These are phyloP conservation scores for Fistulifera solaris DNA, from an alignment of 108 stramenopile species.

Conservation along the genomic window DNA sequence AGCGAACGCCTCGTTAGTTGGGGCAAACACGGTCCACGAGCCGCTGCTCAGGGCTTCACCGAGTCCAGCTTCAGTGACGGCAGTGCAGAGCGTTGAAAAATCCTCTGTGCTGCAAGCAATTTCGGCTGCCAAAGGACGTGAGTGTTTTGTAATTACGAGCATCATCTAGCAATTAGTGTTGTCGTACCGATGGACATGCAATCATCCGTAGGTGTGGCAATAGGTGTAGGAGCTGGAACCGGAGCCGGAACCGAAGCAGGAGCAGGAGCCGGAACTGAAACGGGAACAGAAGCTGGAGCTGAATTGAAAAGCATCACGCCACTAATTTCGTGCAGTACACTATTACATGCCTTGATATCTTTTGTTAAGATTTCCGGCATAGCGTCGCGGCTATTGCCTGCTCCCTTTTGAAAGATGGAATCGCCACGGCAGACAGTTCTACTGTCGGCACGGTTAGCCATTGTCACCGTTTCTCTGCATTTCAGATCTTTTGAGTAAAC, in stretches of 20 bases:
- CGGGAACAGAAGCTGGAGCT: no score
- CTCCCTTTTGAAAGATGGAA: constrained; percentile 13
- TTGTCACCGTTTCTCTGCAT: constrained; percentile 19
- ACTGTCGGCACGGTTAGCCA: constrained; percentile 19
- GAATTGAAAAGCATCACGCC: constrained; percentile 1
- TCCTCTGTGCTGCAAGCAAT: constrained; percentile 8
- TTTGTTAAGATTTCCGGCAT: constrained; percentile 4
- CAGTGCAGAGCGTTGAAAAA: constrained; percentile 26
- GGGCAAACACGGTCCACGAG: constrained; percentile 24
- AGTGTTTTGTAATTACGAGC: no score
- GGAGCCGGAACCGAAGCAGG: no score
- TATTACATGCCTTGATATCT: constrained; percentile 4
- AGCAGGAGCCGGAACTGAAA: no score
- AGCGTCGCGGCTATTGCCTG: neutral
- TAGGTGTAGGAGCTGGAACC: no score
- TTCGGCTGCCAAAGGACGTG: constrained; percentile 10
- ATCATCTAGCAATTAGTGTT: no score
- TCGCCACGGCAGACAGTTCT: constrained; percentile 11
- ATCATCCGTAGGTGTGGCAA: no score
- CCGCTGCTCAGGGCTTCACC: constrained; percentile 13
- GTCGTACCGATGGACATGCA: no score
- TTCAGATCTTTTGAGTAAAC: constrained; percentile 3
- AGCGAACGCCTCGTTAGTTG: constrained; percentile 33
- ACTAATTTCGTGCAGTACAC: constrained; percentile 2
- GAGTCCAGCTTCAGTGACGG: constrained; percentile 21